Base-by-base conservation (phyloP, 2,329 filamentous ascomycete species). In the Aureobasidium sp. region DNA sequence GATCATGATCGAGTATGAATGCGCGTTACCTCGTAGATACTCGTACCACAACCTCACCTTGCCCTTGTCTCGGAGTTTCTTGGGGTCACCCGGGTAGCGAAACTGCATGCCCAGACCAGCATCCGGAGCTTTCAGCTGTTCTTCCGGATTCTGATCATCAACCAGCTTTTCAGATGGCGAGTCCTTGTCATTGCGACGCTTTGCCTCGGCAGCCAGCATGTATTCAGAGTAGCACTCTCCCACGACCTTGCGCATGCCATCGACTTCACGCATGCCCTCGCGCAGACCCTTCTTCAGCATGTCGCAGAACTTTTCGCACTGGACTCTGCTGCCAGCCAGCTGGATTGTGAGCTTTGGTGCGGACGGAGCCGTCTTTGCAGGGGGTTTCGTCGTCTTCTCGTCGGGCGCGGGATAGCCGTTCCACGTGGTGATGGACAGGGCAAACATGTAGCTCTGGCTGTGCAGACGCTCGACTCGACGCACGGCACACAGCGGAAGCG, bases 21-120 rank as follows among this genome's bases (percentile, higher is more conserved):
- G 23, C 19, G 31, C 25, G 13, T 27, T 45, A 53, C 57, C 57
- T 72, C 90, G 83, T 63, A 99, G 80, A 73, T 99, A 99, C 74
- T 99, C 94, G 61, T 89, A 90, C 94, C 94, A 99, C 42, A 99
- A 77, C 47, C 94, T 83, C 88, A 99, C 97, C 78, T 99, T 99
- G 70, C 93, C 95, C 61, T 91, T 83, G 73, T 99, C 94, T 66
- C 94, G 84, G 62, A 97, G 81, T 75, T 97, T 97, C 70, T 92
- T 89, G 38, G 92, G 84, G 75, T 99, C 95, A 60, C 94, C 94
- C 1, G 94, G 94, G 70, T 99, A 99, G 69, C 88, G 86, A 74
- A 96, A 99, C 15, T 95, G 74, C 82, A 95, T 89, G 37, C 94
- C 94, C 37, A 99, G 78, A 1, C 94, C 94, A 23, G 92, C 94